Conservation (phyloP, 116 monocot genomes). For the Trichopus zeylanicus region DNA sequence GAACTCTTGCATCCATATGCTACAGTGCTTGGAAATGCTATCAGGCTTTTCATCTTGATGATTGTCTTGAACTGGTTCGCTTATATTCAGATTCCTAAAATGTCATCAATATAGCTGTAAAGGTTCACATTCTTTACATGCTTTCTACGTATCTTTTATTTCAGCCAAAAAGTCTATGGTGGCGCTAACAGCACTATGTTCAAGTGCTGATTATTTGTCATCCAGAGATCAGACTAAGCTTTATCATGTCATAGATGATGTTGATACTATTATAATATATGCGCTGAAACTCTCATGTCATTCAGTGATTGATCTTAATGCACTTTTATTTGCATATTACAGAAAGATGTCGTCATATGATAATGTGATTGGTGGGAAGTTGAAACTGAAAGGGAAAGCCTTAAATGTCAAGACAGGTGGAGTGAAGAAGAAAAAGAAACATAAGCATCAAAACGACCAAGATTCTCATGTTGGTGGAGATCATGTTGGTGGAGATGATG, state of each 20-base stretch:
- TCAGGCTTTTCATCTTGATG: too few species aligned
- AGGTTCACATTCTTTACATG: too few species aligned
- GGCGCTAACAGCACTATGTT: too few species aligned
- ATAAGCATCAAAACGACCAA: constrained; percentile 45
- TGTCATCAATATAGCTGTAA: too few species aligned
- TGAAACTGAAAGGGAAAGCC: constrained; percentile 90
- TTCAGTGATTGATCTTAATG: not conserved
- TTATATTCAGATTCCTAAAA: too few species aligned
- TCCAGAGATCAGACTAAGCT: not conserved
- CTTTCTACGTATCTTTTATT: too few species aligned
- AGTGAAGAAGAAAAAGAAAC: constrained; percentile 86
- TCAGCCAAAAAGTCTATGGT: too few species aligned
- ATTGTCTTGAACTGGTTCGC: too few species aligned
- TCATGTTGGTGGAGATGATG: constrained; percentile 21
- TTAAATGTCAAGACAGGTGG: constrained; percentile 82
- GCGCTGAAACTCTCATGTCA: not conserved
- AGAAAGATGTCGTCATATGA: constrained; percentile 75
- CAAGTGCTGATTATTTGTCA: too few species aligned
- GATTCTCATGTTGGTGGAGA: constrained; percentile 21
- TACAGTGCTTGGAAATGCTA: too few species aligned
- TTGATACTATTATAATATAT: too few species aligned
- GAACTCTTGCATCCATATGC: too few species aligned
- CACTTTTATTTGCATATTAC: not conserved
- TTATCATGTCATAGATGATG: not conserved
- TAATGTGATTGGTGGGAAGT: constrained; percentile 87